phyloP scores from a whole-genome alignment of 1,284 basidiomycete genomes.

The Inonotus obliquus region DNA sequence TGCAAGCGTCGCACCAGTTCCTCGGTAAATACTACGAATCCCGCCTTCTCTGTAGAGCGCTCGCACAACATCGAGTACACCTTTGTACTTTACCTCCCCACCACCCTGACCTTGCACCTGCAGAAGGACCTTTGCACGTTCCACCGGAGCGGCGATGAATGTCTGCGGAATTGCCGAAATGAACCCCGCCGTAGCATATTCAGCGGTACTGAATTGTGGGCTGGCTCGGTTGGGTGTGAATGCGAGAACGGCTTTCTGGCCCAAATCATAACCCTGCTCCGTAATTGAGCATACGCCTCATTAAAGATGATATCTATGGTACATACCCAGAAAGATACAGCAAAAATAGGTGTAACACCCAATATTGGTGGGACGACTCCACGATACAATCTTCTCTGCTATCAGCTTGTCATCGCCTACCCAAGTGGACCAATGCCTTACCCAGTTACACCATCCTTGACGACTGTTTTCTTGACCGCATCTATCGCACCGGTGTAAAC shows the following conservation, averaged over 20 bases:
- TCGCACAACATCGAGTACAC: conserved; percentile 87
- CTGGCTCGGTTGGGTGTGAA: conserved; percentile 66
- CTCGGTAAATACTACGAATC: conserved; percentile 88
- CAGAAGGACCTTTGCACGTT: conserved; percentile 94
- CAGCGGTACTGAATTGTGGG: conserved; percentile 64
- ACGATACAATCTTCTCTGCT: conserved; percentile 73
- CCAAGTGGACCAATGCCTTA: conserved; percentile 33
- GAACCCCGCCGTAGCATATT: conserved; percentile 92
- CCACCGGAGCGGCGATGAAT: conserved; percentile 90
- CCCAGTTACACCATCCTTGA: conserved; percentile 88
- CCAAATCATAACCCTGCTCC: conserved; percentile 85
- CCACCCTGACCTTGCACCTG: conserved; percentile 91
- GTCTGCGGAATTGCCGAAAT: conserved; percentile 93
- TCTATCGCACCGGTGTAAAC: conserved; percentile 91
- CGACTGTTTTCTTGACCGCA: conserved; percentile 87
- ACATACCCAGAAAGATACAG: conserved; percentile 94
- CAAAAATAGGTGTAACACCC: conserved; percentile 98
- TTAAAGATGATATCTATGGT: not conserved
- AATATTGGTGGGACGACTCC: conserved; percentile 95
- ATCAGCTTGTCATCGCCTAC: not conserved
- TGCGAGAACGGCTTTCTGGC: conserved; percentile 83
- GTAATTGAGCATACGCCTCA: not conserved
- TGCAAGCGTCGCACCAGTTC: conserved; percentile 87
- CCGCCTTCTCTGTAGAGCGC: conserved; percentile 96
- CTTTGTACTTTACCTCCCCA: conserved; percentile 74